Conservation (phyloP, 495 filamentous ascomycete genomes). For the Tuber brumale region DNA sequence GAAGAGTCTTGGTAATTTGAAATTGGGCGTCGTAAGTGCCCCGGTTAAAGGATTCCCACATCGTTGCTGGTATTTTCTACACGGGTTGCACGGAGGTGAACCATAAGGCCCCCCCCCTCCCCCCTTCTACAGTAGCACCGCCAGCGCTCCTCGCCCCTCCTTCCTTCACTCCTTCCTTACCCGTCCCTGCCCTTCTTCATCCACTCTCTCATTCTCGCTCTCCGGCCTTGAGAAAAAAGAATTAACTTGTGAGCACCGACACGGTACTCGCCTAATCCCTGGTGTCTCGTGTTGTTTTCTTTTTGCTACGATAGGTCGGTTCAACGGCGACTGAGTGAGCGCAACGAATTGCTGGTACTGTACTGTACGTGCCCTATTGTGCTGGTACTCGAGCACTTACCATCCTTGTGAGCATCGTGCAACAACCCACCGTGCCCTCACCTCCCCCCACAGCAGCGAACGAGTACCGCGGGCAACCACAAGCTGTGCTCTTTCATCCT, state of each 20-base stretch:
- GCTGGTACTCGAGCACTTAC: background rate
- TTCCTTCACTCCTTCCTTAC: slow-evolving; percentile 3
- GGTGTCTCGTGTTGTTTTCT: background rate
- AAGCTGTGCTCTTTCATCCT: background rate
- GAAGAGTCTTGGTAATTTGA: too few species aligned
- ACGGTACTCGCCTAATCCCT: background rate
- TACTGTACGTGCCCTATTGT: background rate
- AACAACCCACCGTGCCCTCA: background rate
- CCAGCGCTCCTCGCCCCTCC: background rate
- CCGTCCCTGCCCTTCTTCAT: background rate
- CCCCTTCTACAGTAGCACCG: background rate
- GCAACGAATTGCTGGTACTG: background rate
- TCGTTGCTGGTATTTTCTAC: background rate
- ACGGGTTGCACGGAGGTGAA: too few species aligned
- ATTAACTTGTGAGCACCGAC: background rate
- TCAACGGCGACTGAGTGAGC: background rate
- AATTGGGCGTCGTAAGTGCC: too few species aligned
- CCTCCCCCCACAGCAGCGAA: background rate
- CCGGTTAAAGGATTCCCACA: too few species aligned
- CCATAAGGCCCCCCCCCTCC: background rate
- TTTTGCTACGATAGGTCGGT: background rate
- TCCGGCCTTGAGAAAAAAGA: background rate
- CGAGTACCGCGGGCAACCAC: background rate
- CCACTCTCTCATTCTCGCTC: background rate
- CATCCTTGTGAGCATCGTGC: background rate